These are phyloP conservation scores for Rubroboletus pulcherrimus DNA, from an alignment of 768 basidiomycete genomes.

Conservation along the genomic window DNA sequence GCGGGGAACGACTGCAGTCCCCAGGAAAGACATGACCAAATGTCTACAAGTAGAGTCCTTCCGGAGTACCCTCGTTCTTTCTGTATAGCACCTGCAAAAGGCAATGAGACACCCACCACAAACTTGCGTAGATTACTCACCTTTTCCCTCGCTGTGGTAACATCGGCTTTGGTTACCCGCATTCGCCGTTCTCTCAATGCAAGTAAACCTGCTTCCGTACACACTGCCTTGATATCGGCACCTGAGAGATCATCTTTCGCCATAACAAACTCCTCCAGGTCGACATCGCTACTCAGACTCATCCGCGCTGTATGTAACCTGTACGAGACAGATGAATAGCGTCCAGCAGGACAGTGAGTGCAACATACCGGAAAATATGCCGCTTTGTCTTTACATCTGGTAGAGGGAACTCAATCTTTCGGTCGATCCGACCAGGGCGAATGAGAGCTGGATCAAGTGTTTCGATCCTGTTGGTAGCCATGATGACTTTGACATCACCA, in stretches of 20 bases:
- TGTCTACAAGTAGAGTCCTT: conserved; percentile 75
- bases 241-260: conserved; percentile 95
- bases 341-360: neutral
- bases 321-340: conserved; percentile 6
- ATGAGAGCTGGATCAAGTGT: conserved; percentile 97
- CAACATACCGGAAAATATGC: conserved; percentile 85
- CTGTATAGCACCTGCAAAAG: conserved; percentile 71
- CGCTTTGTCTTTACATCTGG: conserved; percentile 99
- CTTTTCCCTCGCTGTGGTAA: conserved; percentile 90
- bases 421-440: conserved; percentile 96
- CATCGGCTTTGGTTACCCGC: conserved; percentile 90
- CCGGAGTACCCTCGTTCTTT: conserved; percentile 96
- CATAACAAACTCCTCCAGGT: conserved; percentile 92
- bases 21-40: conserved; percentile 6
- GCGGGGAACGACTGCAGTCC: neutral
- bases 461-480: conserved; percentile 99
- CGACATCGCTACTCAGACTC: conserved; percentile 84
- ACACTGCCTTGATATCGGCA: conserved; percentile 98
- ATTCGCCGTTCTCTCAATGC: conserved; percentile 93
- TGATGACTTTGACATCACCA: conserved; percentile 99
- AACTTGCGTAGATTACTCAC: conserved; percentile 36
- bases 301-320: conserved; percentile 93
- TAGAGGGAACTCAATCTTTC: conserved; percentile 97
- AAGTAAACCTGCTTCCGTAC: conserved; percentile 96
- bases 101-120: conserved; percentile 9